Evolutionary conservation across 148 eudicot species (phyloP).

Genomic region (Selenicereus undatus): DNA sequence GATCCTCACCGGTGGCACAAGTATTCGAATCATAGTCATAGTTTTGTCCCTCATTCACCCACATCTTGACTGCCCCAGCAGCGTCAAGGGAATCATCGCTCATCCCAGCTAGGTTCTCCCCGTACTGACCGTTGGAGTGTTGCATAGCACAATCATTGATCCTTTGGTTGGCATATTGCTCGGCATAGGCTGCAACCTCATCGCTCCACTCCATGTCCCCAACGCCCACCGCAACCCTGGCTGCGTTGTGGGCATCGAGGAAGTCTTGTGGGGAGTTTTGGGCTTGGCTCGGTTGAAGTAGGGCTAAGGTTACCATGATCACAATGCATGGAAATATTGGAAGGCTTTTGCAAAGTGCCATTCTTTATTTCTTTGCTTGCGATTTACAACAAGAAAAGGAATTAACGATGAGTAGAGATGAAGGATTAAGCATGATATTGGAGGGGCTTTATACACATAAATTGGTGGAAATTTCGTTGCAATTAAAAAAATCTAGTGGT

Average conservation of each 20-base stretch:
- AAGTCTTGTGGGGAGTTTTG: constrained; percentile 27
- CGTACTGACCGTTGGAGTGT: constrained; percentile 13
- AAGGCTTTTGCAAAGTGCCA: neutral
- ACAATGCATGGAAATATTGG: neutral
- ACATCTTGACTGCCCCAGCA: neutral
- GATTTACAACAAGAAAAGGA: neutral
- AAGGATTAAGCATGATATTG: neutral
- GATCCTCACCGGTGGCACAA: neutral
- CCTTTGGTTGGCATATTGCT: constrained; percentile 15
- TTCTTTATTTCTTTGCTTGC: neutral
- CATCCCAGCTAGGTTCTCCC: constrained; percentile 15
- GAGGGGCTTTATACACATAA: neutral
- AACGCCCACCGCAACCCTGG: constrained; percentile 19
- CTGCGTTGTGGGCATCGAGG: constrained; percentile 19
- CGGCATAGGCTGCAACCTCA: constrained; percentile 15
- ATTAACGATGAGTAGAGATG: neutral
- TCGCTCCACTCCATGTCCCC: constrained; percentile 5
- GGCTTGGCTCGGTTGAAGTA: constrained; percentile 6
- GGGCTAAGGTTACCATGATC: neutral
- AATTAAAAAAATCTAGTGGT: no score
- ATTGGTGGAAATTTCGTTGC: neutral
- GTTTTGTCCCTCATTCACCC: constrained; percentile 6
- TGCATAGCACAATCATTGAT: constrained; percentile 1
- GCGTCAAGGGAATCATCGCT: neutral
- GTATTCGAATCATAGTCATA: constrained; percentile 9